A percentile compares a stretch with the other conserved stretches of the same genome.
These are phyloP conservation scores for Talaromyces albobiverticillius DNA, from an alignment of 2,329 filamentous ascomycete genomes.

Conservation along the genomic window DNA sequence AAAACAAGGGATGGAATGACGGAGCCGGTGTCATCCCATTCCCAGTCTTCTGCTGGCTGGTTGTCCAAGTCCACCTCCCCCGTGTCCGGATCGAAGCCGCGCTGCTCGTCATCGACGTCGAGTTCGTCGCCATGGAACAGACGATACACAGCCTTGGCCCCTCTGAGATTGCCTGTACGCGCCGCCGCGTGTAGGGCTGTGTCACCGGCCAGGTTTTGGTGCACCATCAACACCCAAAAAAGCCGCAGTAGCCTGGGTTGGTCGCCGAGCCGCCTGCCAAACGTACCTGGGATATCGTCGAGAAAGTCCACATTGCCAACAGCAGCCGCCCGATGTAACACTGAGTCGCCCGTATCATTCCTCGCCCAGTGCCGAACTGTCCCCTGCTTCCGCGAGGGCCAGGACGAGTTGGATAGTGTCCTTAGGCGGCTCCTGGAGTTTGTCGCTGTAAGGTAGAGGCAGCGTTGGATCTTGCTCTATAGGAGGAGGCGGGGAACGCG, in stretches of 20 bases:
- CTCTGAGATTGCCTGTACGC: neutral
- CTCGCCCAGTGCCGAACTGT: too few relatives aligned
- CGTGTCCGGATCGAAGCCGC: too few relatives aligned
- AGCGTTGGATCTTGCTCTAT: neutral
- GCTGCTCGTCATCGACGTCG: neutral
- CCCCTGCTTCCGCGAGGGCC: neutral
- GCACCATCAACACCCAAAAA: constrained; percentile 1
- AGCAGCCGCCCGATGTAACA: neutral
- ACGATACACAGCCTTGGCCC: neutral
- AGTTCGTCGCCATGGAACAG: neutral
- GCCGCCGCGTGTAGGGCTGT: neutral
- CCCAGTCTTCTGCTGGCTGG: neutral
- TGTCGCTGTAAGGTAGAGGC: neutral
- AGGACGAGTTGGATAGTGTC: neutral
- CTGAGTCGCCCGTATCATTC: neutral
- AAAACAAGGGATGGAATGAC: neutral
- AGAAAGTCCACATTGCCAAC: neutral
- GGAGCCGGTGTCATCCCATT: neutral
- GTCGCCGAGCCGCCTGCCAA: neutral
- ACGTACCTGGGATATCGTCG: neutral
- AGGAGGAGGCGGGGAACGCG: neutral
- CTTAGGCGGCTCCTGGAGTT: neutral
- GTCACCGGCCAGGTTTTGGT: neutral
- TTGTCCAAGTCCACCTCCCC: neutral
- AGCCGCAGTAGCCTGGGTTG: neutral